Evolutionary conservation across 2,329 filamentous ascomycete species (phyloP).

Genomic region (Aspergillus aculeatus): DNA sequence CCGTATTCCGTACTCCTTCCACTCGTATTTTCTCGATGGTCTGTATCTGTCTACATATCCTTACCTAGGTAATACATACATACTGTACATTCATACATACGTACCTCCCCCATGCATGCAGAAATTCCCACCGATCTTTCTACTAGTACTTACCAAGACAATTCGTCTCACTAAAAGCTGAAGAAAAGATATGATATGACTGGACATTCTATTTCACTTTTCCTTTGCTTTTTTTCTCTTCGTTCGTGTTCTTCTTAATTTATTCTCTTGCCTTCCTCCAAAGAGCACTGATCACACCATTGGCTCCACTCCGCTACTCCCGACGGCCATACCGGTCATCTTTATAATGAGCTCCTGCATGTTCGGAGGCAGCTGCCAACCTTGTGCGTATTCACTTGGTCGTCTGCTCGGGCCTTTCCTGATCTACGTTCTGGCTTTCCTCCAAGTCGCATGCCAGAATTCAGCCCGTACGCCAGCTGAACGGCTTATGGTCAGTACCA

Average conservation of each 20-base stretch:
- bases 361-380: conserved; percentile 78
- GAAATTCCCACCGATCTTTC: too few species aligned
- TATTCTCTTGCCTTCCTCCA: not conserved
- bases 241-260: not conserved
- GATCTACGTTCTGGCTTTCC: conserved; percentile 66
- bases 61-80: too few species aligned
- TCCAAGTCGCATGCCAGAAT: conserved; percentile 75
- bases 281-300: conserved; percentile 17
- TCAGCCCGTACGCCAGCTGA: conserved; percentile 54
- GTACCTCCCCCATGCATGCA: too few species aligned
- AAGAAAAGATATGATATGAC: too few species aligned
- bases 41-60: too few species aligned
- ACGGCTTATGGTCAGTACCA: conserved; percentile 16
- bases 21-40: too few species aligned
- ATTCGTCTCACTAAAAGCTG: too few species aligned
- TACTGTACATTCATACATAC: too few species aligned
- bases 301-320: conserved; percentile 63
- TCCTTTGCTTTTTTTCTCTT: too few species aligned
- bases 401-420: conserved; percentile 53
- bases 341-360: conserved; percentile 80
- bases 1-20: too few species aligned
- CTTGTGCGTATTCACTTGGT: conserved; percentile 68
- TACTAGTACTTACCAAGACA: too few species aligned
- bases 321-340: conserved; percentile 53
- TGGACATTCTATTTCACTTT: too few species aligned